Conservation (phyloP, 139 green algal genomes). For the Microglena sp. region DNA sequence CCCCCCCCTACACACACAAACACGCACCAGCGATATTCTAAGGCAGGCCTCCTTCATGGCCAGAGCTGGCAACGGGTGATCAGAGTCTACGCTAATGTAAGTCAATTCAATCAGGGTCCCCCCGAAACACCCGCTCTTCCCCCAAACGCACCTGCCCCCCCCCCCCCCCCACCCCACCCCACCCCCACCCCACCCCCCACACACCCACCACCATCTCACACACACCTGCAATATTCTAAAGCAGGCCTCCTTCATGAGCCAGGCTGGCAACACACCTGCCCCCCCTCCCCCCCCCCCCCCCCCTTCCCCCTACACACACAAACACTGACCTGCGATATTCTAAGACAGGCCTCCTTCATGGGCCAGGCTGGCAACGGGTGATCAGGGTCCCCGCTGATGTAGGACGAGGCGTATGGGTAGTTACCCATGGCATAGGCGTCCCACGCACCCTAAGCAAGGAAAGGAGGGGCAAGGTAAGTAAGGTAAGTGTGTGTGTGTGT, state of each 20-base stretch:
- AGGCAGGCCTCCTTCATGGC: conserved; percentile 53
- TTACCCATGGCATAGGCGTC: conserved; percentile 70
- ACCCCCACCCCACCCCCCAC: background rate
- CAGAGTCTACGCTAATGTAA: too few relatives aligned
- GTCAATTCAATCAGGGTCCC: too few relatives aligned
- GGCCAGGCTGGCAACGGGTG: conserved; percentile 50
- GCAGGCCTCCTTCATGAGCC: conserved; percentile 52
- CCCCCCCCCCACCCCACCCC: background rate
- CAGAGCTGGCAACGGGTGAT: too few relatives aligned
- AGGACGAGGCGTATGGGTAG: conserved; percentile 47
- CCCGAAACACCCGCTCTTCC: too few relatives aligned
- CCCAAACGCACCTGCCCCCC: background rate
- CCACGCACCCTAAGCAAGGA: conserved; percentile 41
- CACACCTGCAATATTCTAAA: background rate
- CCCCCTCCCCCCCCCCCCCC: background rate
- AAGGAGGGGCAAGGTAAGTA: background rate
- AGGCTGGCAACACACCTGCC: background rate
- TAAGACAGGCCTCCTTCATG: conserved; percentile 49
- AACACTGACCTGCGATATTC: background rate
- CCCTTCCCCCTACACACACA: background rate
- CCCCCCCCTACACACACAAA: too few relatives aligned
- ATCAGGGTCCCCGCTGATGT: conserved; percentile 30
- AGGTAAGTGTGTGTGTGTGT: background rate
- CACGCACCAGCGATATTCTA: too few relatives aligned
- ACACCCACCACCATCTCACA: too few relatives aligned